Base-by-base conservation (phyloP, 352 stramenopile genomes). In the Phytophthora constricta region DNA sequence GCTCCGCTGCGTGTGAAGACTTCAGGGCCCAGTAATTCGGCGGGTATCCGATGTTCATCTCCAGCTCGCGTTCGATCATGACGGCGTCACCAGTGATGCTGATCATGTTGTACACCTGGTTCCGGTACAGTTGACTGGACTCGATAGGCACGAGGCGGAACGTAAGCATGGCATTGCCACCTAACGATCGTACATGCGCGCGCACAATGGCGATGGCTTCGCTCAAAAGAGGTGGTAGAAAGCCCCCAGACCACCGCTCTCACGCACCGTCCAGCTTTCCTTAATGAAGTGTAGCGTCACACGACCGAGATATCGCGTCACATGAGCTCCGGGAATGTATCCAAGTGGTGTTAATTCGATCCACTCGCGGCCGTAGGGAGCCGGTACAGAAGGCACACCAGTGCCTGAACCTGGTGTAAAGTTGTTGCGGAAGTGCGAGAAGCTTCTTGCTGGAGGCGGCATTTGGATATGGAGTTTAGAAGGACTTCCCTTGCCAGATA, bases 101-200 rank as follows among this genome's bases (percentile, higher is more conserved):
- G 50, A 97, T 95, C 87, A 97, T 96, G 72, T 96, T 96, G 86
- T 97, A 97, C 55, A 96, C 87, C 66, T 95, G 89, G 65, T 97
- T 97, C 43, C 89, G 88, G 49, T 95, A 93, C 27, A 96, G 66
- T 45, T 94, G 87, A 42, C 87, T 95, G 9, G 88, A 96, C 67
- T 97, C 89, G 53, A 95, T 95, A 4, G 90, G 90, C 31, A 93
- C 84, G 17, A 97, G 75, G 7, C 87, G 87, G 59, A 95, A 97
- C 20, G 86, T 91, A 39, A 97, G 80, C 74, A 97, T 92, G 14
- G 86, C 90, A 53, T 97, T 97, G 16, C 88, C 88, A 25, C 87
- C 86, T 7, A 96, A 66, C 0, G 90, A 89, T 5, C 83, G 83
- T 27, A 96, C 90, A 54, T 97, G 90, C 0, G 90, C 87, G 11